Conservation (phyloP, 2,329 filamentous ascomycete species). For the Diaporthe aspalathi region DNA sequence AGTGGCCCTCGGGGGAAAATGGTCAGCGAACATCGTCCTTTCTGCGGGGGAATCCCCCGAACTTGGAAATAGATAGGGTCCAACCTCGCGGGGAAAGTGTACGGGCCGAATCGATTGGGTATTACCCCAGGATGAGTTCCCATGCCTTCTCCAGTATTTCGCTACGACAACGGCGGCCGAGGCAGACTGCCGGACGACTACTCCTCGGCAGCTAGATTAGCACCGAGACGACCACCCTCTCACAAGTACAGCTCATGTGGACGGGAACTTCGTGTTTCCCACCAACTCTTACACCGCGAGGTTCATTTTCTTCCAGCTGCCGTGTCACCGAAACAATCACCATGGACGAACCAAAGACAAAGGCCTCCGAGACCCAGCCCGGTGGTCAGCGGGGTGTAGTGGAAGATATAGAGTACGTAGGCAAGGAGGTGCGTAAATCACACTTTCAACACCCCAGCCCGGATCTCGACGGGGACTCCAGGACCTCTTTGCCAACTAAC, state of each 20-base stretch:
- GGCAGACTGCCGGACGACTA: neutral
- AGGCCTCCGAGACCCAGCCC: constrained; percentile 16
- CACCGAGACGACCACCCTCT: neutral
- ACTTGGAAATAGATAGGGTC: constrained; percentile 14
- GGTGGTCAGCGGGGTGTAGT: constrained; percentile 9
- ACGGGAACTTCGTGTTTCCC: neutral
- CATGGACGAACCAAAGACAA: constrained; percentile 8
- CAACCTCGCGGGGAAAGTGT: neutral
- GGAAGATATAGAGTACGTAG: constrained; percentile 32
- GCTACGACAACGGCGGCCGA: neutral
- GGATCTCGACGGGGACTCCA: neutral
- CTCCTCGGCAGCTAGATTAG: constrained; percentile 9
- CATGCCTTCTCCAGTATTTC: constrained; percentile 6
- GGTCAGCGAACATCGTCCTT: constrained; percentile 1
- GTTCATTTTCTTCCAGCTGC: neutral
- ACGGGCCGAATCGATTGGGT: neutral
- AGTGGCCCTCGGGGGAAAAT: constrained; percentile 20
- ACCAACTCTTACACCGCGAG: too few species aligned
- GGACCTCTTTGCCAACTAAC: too few species aligned
- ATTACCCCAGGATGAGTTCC: neutral
- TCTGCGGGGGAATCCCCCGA: neutral
- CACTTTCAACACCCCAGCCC: neutral
- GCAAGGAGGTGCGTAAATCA: constrained; percentile 29
- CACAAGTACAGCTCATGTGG: neutral
- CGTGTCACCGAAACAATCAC: neutral